Base-by-base conservation (phyloP, 176 grass and related monocot species). In the Tuctoria greenei region DNA sequence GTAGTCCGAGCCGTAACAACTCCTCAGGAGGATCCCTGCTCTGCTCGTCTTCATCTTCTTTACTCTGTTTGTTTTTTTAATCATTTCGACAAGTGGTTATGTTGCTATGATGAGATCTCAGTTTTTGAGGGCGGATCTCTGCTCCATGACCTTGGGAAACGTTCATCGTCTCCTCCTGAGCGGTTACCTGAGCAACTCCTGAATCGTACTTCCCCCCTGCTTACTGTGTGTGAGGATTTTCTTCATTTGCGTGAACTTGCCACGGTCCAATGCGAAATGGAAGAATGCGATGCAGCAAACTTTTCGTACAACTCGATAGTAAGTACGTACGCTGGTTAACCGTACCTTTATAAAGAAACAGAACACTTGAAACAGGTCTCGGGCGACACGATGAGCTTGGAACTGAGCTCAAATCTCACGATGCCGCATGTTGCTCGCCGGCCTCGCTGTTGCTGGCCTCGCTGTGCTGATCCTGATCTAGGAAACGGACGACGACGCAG, bases 121-220 rank as follows among this genome's bases (percentile, higher is more conserved):
- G 5, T 38, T 68, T 4, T 79, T 20, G 56, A 90, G 60, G 67
- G 88, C 52, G 17, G 72, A 7, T 64, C 46, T 73, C 54, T 79
- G 83, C 55, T 86, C 73, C 8, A 79, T 90, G 88, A 57, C 7
- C 58, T 41, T 67, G 41, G 82, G 87, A 81, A 85, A 61, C 39
- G 16, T 3, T 43, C 10, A 31, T 11, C n/a, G 34, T 79, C 81
- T 94, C 82, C 84, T 91, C 92, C 88, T 94, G 88, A 90, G 88
- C 88, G 88, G 88, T 90, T 90, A 90, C 78, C 91, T 90, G 91
- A 94, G 88, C 91, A 93, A 90, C 82, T 1, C 10, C 27, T n/a
- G n/a, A n/a, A n/a, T n/a, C n/a, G n/a, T n/a, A n/a, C n/a, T n/a
- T n/a, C n/a, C n/a, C n/a, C n/a, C n/a, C n/a, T n/a, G n/a, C n/a